Conservation (phyloP, 805 yeast genomes). For the Soucietia sequanensis region DNA sequence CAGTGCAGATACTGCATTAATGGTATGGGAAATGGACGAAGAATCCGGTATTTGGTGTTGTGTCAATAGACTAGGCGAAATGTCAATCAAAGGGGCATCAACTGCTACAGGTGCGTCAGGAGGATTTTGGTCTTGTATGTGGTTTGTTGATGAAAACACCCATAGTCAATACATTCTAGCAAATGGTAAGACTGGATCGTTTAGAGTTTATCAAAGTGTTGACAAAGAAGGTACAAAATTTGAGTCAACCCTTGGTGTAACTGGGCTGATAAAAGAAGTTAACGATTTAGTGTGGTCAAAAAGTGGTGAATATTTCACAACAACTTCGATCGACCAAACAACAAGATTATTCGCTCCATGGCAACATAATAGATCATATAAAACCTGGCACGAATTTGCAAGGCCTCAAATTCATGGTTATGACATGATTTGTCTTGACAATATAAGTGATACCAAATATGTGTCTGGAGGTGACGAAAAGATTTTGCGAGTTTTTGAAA, state of each 20-base stretch:
- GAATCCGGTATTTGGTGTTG: conserved; percentile 91
- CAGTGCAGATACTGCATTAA: conserved; percentile 89
- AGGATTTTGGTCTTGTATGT: conserved; percentile 61
- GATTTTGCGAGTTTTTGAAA: conserved; percentile 81
- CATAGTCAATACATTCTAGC: conserved; percentile 56
- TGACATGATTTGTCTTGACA: conserved; percentile 82
- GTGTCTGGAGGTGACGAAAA: conserved; percentile 97
- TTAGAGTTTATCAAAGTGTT: conserved; percentile 67
- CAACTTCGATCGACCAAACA: conserved; percentile 91
- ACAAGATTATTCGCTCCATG: conserved; percentile 78
- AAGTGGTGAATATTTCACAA: conserved; percentile 62
- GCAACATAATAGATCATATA: conserved; percentile 27
- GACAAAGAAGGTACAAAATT: conserved; percentile 31
- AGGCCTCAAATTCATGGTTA: conserved; percentile 98
- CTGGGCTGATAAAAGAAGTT: conserved; percentile 74
- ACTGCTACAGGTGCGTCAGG: conserved; percentile 95
- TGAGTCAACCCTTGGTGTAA: conserved; percentile 54
- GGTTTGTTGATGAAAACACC: conserved; percentile 51
- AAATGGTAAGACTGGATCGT: conserved; percentile 89
- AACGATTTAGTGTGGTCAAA: conserved; percentile 80
- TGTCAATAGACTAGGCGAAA: conserved; percentile 78
- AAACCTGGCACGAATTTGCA: conserved; percentile 86
- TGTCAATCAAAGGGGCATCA: conserved; percentile 94
- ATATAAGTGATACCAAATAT: conserved; percentile 59
- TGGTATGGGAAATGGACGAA: conserved; percentile 90